These are phyloP conservation scores for Aspergillus sp. DNA, from an alignment of 2,329 filamentous ascomycete genomes.

Conservation along the genomic window DNA sequence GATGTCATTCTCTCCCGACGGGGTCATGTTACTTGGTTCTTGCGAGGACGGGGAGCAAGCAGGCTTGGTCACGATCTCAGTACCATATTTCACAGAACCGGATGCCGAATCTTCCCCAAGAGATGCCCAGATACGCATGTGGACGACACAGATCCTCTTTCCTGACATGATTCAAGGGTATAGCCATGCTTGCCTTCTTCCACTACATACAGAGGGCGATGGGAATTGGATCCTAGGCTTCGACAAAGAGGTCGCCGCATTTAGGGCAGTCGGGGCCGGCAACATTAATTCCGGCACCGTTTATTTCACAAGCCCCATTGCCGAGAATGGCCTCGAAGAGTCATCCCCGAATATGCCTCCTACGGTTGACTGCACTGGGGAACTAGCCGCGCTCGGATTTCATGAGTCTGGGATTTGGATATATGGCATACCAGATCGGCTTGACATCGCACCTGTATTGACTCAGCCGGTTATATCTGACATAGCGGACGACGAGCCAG, in stretches of 20 bases:
- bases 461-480: neutral
- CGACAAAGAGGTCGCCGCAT: conserved; percentile 73
- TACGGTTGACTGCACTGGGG: conserved; percentile 65
- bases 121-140: conserved; percentile 70
- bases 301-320: conserved; percentile 70
- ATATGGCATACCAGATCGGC: conserved; percentile 72
- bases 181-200: conserved; percentile 70
- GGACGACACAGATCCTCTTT: conserved; percentile 83
- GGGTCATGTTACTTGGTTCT: conserved; percentile 74
- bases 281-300: conserved; percentile 73
- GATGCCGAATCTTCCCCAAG: conserved; percentile 49
- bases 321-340: conserved; percentile 50
- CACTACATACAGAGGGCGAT: conserved; percentile 53
- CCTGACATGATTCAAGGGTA: conserved; percentile 77
- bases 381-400: conserved; percentile 73
- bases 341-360: conserved; percentile 68
- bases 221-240: conserved; percentile 76
- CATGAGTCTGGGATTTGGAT: conserved; percentile 72
- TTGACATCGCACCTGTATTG: conserved; percentile 54
- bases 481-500: neutral
- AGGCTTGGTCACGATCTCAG: conserved; percentile 73
- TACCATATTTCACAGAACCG: conserved; percentile 69
- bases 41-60: conserved; percentile 64
- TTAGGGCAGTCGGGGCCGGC: conserved; percentile 72
- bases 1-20: conserved; percentile 73